Percentiles rank a stretch among this genome's conserved stretches.
These are phyloP conservation scores for Discostella stelligeroides DNA, from an alignment of 108 stramenopile species.

Conservation along the genomic window DNA sequence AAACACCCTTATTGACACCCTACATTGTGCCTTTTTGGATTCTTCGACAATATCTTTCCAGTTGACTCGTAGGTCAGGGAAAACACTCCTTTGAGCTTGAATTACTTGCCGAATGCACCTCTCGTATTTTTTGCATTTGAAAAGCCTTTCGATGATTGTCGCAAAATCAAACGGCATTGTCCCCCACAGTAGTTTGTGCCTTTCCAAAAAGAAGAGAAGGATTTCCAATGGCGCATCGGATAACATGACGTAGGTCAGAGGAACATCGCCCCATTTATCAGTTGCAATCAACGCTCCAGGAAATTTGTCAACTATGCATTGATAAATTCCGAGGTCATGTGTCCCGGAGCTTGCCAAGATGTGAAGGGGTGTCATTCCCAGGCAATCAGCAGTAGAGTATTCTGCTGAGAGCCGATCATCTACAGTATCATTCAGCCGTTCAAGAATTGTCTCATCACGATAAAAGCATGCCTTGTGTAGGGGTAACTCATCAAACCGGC, in stretches of 20 bases:
- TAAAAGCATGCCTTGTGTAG: not conserved
- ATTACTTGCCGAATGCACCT: not conserved
- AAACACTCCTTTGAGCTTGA: not conserved
- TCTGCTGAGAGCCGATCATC: not conserved
- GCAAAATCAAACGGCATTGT: not conserved
- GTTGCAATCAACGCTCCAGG: not conserved
- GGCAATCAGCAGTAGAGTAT: not conserved
- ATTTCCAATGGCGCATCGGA: not conserved
- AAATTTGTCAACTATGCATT: not conserved
- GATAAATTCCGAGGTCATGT: not conserved
- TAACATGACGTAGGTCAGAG: not conserved
- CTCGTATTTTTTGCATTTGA: not conserved
- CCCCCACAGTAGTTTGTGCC: not conserved
- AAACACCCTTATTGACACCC: no score
- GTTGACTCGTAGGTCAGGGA: not conserved
- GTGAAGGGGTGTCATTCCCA: constrained; percentile 4
- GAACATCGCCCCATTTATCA: not conserved
- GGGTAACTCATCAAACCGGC: not conserved
- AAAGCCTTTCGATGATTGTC: not conserved
- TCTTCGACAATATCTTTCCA: not conserved
- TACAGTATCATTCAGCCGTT: no score
- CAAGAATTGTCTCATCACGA: no score
- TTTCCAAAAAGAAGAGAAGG: not conserved
- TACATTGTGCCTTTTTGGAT: no score
- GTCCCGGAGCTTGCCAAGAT: not conserved